These are phyloP conservation scores for Porodaedalea pini DNA, from an alignment of 1,284 basidiomycete genomes.

Conservation along the genomic window DNA sequence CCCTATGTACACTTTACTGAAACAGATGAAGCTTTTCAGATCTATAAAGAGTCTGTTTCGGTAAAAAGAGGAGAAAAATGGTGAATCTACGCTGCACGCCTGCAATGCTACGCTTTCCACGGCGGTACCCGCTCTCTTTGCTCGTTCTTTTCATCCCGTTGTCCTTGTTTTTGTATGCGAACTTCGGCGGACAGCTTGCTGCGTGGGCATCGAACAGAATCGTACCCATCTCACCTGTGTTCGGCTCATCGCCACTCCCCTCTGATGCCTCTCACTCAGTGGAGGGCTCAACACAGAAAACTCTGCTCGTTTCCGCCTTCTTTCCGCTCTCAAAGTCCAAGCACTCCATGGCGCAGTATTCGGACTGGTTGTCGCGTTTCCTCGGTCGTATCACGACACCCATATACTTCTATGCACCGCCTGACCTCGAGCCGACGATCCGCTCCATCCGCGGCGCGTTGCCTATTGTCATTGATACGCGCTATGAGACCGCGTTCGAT, in stretches of 20 bases:
- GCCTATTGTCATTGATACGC: slow-evolving; percentile 43
- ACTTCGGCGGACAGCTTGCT: slow-evolving; percentile 11
- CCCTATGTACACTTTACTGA: no score
- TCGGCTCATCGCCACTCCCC: not conserved
- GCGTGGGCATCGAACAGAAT: slow-evolving; percentile 9
- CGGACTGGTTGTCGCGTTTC: slow-evolving; percentile 40
- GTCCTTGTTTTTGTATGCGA: slow-evolving; percentile 7
- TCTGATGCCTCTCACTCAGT: not conserved
- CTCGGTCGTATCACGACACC: slow-evolving; percentile 42
- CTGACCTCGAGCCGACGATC: slow-evolving; percentile 37
- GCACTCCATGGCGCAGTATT: slow-evolving; percentile 44
- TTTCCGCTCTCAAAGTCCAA: slow-evolving; percentile 48
- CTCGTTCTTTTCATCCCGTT: slow-evolving; percentile 17
- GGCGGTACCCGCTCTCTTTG: slow-evolving; percentile 10
- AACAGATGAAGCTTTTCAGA: no score
- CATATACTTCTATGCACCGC: slow-evolving; percentile 49
- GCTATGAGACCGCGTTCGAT: slow-evolving; percentile 42
- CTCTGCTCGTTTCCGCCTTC: slow-evolving; percentile 51
- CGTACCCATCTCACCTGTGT: not conserved
- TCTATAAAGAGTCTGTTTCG: no score
- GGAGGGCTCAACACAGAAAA: slow-evolving; percentile 10
- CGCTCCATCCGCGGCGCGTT: slow-evolving; percentile 30
- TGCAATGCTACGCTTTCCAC: slow-evolving; percentile 10
- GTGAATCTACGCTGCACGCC: not conserved
- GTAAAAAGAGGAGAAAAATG: not conserved